These are phyloP conservation scores for Myxozyma nipponensis DNA, from an alignment of 805 yeast genomes.

Conservation along the genomic window DNA sequence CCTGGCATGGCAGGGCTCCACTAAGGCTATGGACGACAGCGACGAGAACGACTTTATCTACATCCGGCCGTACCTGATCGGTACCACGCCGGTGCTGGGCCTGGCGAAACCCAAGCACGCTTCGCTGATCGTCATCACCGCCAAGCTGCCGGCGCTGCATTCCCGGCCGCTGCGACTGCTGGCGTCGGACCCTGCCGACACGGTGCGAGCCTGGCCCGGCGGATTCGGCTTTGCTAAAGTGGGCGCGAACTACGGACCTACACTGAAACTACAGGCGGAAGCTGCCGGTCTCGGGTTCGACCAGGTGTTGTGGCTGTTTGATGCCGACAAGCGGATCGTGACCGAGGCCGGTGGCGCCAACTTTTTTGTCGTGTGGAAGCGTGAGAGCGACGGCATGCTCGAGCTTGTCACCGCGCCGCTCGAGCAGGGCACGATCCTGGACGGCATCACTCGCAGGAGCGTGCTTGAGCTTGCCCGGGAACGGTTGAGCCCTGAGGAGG, in stretches of 20 bases:
- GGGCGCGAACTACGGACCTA: slow-evolving; percentile 57
- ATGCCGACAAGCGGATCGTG: slow-evolving; percentile 48
- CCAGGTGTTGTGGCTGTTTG: slow-evolving; percentile 51
- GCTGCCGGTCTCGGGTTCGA: slow-evolving; percentile 48
- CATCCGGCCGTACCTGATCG: slow-evolving; percentile 51
- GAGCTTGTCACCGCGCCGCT: slow-evolving; percentile 52
- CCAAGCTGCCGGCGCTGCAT: slow-evolving; percentile 46
- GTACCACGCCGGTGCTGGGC: slow-evolving; percentile 48
- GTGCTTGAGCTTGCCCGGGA: slow-evolving; percentile 40
- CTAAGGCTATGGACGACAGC: slow-evolving; percentile 34
- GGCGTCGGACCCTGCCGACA: slow-evolving; percentile 45
- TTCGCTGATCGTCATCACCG: slow-evolving; percentile 44
- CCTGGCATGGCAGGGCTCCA: slow-evolving; percentile 38
- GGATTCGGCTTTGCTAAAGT: slow-evolving; percentile 52
- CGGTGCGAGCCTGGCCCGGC: slow-evolving; percentile 56
- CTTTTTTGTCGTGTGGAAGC: slow-evolving; percentile 46
- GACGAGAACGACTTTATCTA: slow-evolving; percentile 40
- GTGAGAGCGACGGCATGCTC: slow-evolving; percentile 37
- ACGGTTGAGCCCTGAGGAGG: slow-evolving; percentile 41
- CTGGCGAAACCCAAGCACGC: slow-evolving; percentile 46
- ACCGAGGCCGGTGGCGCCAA: slow-evolving; percentile 58
- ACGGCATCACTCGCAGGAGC: slow-evolving; percentile 52
- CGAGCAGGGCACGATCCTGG: slow-evolving; percentile 49
- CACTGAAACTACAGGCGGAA: slow-evolving; percentile 45
- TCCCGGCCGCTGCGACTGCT: slow-evolving; percentile 50